Base-by-base conservation (phyloP, 495 filamentous ascomycete genomes). In the Annulohypoxylon moriforme region DNA sequence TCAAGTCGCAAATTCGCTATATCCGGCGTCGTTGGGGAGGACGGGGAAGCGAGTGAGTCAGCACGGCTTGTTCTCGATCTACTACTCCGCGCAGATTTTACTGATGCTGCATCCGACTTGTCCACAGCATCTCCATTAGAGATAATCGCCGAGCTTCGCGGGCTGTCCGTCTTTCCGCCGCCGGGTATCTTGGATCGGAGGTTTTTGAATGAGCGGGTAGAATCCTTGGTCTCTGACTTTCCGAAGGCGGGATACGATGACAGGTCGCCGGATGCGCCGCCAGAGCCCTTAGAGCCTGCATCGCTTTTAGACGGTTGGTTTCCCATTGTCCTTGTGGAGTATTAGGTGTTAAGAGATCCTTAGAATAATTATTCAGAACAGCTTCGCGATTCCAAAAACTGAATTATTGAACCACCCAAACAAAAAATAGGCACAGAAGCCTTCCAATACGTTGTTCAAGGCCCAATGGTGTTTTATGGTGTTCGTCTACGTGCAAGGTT, bases 141-240 rank as follows among this genome's bases (percentile, higher is more conserved):
- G 20, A 94, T 85, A 33, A 85, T 86, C 10, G 88, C 84, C 13
- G 95, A 97, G 69, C 80, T 88, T 57, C 93, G 86, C 36, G 96
- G 94, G 76, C 94, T 98, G 74, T 94, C 93, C 72, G 70, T 88
- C 80, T 81, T 87, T 74, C 77, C 87, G 79, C 80, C 81, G 74
- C 84, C 87, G 69, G 80, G 90, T 76, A 85, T 91, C 86, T 84
- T 86, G 60, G 80, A 88, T 77, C 77, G 88, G 85, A 80, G 89
- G 78, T 75, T 95, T 90, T 86, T 96, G 75, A 98, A 87, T 1
- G 96, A 98, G 53, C 95, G 91, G 20, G 92, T 85, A 9, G 96
- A 98, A 71, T 97, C 96, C 80, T 94, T 94, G 40, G 96, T 99
- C 79, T 99, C 96, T 22, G 95, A 92, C 77, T 92, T 93, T 78